phyloP scores from a whole-genome alignment of 140 eudicot genomes.

The Senecio squalidus region DNA sequence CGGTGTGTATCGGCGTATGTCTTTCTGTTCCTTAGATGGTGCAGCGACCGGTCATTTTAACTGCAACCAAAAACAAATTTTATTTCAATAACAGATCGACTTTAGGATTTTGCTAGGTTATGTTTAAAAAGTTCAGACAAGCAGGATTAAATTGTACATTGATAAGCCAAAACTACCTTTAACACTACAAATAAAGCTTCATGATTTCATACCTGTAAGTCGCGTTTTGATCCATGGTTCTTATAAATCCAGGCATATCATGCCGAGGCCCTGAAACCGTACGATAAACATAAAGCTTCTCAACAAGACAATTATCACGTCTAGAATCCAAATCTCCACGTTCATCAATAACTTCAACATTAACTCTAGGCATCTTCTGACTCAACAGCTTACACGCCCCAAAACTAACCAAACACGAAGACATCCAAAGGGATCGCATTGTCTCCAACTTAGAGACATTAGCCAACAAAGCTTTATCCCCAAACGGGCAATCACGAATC shows the following conservation, averaged over 20 bases:
- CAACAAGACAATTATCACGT: constrained; percentile 47
- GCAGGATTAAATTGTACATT: too few relatives aligned
- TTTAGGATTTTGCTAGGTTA: too few relatives aligned
- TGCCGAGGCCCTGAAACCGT: constrained; percentile 66
- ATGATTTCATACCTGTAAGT: not conserved
- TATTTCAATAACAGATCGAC: not conserved
- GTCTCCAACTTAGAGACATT: constrained; percentile 84
- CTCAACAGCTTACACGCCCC: constrained; percentile 79
- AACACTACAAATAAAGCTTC: too few relatives aligned
- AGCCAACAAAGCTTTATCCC: constrained; percentile 68
- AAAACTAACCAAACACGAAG: constrained; percentile 80
- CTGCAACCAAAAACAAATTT: constrained; percentile 17
- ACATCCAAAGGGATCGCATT: constrained; percentile 99
- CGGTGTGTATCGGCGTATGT: not conserved
- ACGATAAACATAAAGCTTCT: constrained; percentile 79
- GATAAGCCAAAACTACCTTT: too few relatives aligned
- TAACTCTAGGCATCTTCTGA: constrained; percentile 68
- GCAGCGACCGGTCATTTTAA: constrained; percentile 15
- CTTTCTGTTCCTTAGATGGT: not conserved
- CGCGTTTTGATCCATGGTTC: constrained; percentile 41
- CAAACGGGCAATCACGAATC: constrained; percentile 59
- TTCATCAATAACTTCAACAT: constrained; percentile 81
- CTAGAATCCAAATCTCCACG: constrained; percentile 39
- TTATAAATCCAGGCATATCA: constrained; percentile 75
- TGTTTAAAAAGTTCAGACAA: too few relatives aligned